Conservation (phyloP, 768 basidiomycete genomes). For the Tylopilus sp. region DNA sequence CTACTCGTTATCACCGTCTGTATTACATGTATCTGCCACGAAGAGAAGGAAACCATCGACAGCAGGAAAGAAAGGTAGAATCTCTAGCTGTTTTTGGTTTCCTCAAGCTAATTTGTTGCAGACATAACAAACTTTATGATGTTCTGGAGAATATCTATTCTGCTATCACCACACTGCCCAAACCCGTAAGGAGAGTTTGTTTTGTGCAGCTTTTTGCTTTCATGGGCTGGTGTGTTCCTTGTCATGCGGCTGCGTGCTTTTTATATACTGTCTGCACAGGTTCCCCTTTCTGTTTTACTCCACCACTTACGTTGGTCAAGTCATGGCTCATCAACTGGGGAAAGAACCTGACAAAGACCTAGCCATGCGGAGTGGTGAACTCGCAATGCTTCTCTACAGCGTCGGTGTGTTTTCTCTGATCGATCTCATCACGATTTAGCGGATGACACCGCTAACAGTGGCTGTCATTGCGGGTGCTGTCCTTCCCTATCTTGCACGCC, state of each 20-base stretch:
- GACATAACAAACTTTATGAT: constrained; percentile 58
- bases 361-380: constrained; percentile 83
- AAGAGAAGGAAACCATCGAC: constrained; percentile 67
- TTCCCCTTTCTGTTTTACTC: constrained; percentile 95
- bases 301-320: constrained; percentile 91
- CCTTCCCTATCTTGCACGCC: constrained; percentile 76
- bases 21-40: constrained; percentile 84
- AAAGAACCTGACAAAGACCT: constrained; percentile 74
- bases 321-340: constrained; percentile 80
- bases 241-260: constrained; percentile 1
- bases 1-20: constrained; percentile 79
- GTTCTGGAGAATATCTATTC: constrained; percentile 74
- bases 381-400: constrained; percentile 89
- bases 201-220: constrained; percentile 93
- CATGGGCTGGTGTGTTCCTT: constrained; percentile 78
- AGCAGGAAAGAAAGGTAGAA: constrained; percentile 41
- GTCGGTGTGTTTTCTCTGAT: constrained; percentile 50
- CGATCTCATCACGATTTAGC: not conserved
- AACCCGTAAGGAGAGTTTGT: constrained; percentile 84
- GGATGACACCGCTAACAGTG: constrained; percentile 43
- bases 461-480: constrained; percentile 80
- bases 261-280: constrained; percentile 38
- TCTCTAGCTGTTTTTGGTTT: constrained; percentile 4
- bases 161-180: constrained; percentile 73
- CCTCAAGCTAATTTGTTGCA: constrained; percentile 6